phyloP scores from a whole-genome alignment of 805 yeast genomes.

The Yamadazyma sp. region DNA sequence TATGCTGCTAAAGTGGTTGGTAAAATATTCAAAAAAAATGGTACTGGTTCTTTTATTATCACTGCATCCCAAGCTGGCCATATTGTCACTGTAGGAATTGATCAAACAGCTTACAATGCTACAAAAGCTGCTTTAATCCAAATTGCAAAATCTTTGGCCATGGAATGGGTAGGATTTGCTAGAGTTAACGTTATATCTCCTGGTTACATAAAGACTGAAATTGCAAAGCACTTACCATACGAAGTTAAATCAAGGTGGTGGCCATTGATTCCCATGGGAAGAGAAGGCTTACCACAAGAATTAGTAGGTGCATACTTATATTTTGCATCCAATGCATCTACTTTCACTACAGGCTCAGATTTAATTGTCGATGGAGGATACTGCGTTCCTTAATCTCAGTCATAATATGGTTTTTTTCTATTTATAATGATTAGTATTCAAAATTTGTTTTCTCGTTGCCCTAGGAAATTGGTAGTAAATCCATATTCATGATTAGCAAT shows the following conservation, averaged over 20 bases:
- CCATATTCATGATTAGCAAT: too few relatives aligned
- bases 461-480: too few relatives aligned
- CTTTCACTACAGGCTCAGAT: constrained; percentile 31
- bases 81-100: constrained; percentile 31
- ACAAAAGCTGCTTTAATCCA: constrained; percentile 36
- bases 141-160: constrained; percentile 30
- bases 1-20: constrained; percentile 25
- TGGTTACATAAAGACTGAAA: constrained; percentile 41
- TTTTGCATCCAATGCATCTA: constrained; percentile 30
- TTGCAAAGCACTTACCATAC: constrained; percentile 27
- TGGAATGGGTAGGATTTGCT: constrained; percentile 38
- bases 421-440: too few relatives aligned
- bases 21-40: constrained; percentile 19
- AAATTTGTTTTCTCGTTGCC: constrained; percentile 25
- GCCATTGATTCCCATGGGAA: constrained; percentile 29
- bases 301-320: constrained; percentile 32
- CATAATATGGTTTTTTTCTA: too few relatives aligned
- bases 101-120: constrained; percentile 23
- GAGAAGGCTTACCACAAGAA: constrained; percentile 28
- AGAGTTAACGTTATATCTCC: constrained; percentile 35
- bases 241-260: constrained; percentile 25
- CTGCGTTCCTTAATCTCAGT: too few relatives aligned
- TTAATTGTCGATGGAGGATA: constrained; percentile 32
- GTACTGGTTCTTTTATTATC: constrained; percentile 28
- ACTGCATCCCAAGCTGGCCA: constrained; percentile 36